Evolutionary conservation across 202 grass and related monocot genomes (phyloP).

Genomic region (Schoenoplectus tabernaemontani): DNA sequence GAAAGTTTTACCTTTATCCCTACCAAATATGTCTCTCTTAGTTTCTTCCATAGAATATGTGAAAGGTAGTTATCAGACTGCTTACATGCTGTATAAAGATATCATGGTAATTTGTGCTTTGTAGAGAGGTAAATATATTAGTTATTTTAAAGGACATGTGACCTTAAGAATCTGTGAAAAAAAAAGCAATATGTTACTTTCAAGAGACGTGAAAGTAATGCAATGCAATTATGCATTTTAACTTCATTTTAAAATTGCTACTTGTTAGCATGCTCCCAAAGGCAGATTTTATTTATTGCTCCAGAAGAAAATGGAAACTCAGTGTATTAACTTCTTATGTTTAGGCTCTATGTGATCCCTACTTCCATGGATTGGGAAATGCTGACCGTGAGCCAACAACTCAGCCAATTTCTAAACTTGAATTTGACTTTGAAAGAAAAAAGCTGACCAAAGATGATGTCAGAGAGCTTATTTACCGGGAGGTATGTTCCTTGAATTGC

Average conservation of each 20-base stretch:
- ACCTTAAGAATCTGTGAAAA: not conserved
- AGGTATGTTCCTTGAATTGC: constrained; percentile 33
- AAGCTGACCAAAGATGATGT: constrained; percentile 89
- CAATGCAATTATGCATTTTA: not conserved
- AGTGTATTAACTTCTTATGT: constrained; percentile 27
- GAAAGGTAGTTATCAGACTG: not conserved
- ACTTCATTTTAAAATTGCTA: too few species aligned
- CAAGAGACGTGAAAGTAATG: not conserved
- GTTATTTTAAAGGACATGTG: not conserved
- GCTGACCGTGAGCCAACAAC: constrained; percentile 46
- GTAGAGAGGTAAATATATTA: not conserved
- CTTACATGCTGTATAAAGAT: not conserved
- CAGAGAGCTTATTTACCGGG: constrained; percentile 79
- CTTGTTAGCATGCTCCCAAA: not conserved
- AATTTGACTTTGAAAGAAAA: constrained; percentile 93
- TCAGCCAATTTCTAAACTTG: constrained; percentile 69
- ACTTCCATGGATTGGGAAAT: constrained; percentile 72
- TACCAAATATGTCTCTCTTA: not conserved
- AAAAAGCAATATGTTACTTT: not conserved
- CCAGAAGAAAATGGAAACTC: not conserved
- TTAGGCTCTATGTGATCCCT: constrained; percentile 72
- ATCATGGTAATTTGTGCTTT: not conserved
- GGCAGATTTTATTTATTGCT: not conserved
- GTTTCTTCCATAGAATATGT: not conserved
- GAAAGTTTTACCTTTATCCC: not conserved